A percentile compares a stretch with the other conserved stretches of the same genome.
Evolutionary conservation across 1,284 basidiomycete species (phyloP).

Genomic region (Trichosporon ovoides): DNA sequence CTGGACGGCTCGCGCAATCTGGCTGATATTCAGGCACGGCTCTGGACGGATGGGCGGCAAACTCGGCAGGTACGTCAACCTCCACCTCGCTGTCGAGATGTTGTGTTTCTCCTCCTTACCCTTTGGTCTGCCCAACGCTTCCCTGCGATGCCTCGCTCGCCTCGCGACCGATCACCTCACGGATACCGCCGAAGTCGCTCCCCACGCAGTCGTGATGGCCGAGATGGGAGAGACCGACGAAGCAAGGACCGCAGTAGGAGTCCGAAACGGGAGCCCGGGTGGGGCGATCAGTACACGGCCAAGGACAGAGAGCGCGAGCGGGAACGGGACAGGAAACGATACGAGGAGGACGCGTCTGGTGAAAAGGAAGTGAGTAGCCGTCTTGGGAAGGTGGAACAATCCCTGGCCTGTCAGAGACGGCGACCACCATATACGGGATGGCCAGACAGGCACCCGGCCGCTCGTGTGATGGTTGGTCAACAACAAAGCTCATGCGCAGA

Average conservation of each 20-base stretch:
- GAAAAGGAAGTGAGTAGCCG: constrained; percentile 13
- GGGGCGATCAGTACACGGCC: constrained; percentile 9
- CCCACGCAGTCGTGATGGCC: constrained; percentile 9
- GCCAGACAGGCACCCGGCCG: not conserved
- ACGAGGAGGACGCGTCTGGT: constrained; percentile 30
- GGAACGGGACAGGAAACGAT: constrained; percentile 35
- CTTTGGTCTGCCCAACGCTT: constrained; percentile 8
- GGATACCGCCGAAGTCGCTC: constrained; percentile 5
- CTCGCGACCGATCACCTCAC: constrained; percentile 13
- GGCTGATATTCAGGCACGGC: constrained; percentile 1
- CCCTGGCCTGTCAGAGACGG: not conserved
- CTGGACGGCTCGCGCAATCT: not conserved
- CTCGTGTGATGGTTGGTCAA: not conserved
- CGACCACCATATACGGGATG: too few relatives aligned
- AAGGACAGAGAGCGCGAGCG: constrained; percentile 41
- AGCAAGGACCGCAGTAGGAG: constrained; percentile 11
- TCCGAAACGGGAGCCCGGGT: constrained; percentile 6
- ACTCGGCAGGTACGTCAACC: not conserved
- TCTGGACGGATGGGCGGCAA: not conserved
- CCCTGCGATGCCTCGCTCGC: constrained; percentile 10
- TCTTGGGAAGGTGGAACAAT: not conserved
- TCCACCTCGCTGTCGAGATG: not conserved
- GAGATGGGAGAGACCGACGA: constrained; percentile 6
- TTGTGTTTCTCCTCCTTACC: constrained; percentile 2
- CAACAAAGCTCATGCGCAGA: not conserved